Percentiles rank a stretch among this genome's conserved stretches.
Evolutionary conservation across 1,284 basidiomycete genomes (phyloP).

Genomic region (Trichosporon sp.): DNA sequence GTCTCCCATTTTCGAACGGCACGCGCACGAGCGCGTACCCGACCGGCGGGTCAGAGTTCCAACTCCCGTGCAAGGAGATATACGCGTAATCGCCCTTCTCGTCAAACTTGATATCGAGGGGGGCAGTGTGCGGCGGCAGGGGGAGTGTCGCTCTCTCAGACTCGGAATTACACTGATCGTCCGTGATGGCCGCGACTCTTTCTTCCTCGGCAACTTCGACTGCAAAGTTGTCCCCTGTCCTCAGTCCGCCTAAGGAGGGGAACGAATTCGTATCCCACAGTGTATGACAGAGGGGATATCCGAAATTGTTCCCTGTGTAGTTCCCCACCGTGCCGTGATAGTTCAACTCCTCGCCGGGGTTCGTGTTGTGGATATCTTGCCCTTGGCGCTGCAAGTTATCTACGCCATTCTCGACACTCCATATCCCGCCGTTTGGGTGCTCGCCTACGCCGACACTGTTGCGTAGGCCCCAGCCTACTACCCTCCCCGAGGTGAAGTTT

Average conservation of each 20-base stretch:
- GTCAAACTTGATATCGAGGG: slow-evolving; percentile 15
- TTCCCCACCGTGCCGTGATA: slow-evolving; percentile 7
- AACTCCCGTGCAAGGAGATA: slow-evolving; percentile 14
- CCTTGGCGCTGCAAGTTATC: slow-evolving; percentile 8
- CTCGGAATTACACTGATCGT: slow-evolving; percentile 6
- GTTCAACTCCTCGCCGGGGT: slow-evolving; percentile 17
- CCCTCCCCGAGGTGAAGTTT: background rate
- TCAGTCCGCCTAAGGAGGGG: slow-evolving; percentile 1
- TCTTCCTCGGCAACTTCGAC: background rate
- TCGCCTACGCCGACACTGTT: slow-evolving; percentile 15
- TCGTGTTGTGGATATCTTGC: slow-evolving; percentile 11
- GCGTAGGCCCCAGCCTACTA: slow-evolving; percentile 13
- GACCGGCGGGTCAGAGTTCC: slow-evolving; percentile 10
- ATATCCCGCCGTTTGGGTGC: slow-evolving; percentile 8
- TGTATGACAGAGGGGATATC: slow-evolving; percentile 13
- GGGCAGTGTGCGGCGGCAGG: slow-evolving; percentile 16
- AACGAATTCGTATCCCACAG: slow-evolving; percentile 8
- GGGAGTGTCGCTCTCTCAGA: slow-evolving; percentile 1
- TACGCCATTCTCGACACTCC: slow-evolving; percentile 15
- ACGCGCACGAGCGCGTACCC: slow-evolving; percentile 7
- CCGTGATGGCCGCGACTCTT: background rate
- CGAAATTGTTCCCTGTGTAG: slow-evolving; percentile 5
- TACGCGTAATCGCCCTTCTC: slow-evolving; percentile 4
- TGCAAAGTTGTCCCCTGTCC: slow-evolving; percentile 7
- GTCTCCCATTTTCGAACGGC: slow-evolving; percentile 4